Conservation (phyloP, 495 filamentous ascomycete genomes). For the Neurospora cerealis region DNA sequence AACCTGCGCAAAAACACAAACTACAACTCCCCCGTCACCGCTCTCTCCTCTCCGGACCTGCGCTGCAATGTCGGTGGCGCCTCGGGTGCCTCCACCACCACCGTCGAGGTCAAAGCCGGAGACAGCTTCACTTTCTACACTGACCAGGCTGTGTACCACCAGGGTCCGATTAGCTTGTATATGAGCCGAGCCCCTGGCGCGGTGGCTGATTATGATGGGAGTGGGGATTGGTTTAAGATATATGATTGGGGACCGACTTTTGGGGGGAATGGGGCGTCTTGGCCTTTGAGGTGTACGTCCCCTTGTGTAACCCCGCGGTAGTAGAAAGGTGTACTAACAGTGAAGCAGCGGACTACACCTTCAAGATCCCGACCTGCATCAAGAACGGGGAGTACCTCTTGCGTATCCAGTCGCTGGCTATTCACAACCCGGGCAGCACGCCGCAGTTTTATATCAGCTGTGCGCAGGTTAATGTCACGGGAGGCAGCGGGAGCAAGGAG, state of each 20-base stretch:
- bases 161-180: conserved; percentile 46
- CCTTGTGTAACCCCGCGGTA: no score
- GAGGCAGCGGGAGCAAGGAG: conserved; percentile 32
- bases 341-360: conserved; percentile 30
- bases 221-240: conserved; percentile 46
- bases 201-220: conserved; percentile 36
- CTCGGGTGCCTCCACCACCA: conserved; percentile 35
- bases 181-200: conserved; percentile 43
- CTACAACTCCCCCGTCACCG: conserved; percentile 49
- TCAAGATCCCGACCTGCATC: conserved; percentile 44
- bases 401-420: conserved; percentile 50
- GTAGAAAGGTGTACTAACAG: no score
- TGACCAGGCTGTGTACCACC: conserved; percentile 48
- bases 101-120: conserved; percentile 39
- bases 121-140: conserved; percentile 39
- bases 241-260: conserved; percentile 37
- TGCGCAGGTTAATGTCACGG: conserved; percentile 47
- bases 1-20: conserved; percentile 47
- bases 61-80: conserved; percentile 49
- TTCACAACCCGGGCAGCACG: conserved; percentile 46
- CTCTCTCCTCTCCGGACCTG: conserved; percentile 41
- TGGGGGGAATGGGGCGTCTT: conserved; percentile 22
- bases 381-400: conserved; percentile 52
- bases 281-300: conserved; percentile 29
- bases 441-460: conserved; percentile 49